Evolutionary conservation across 352 stramenopile genomes (phyloP).

Genomic region (Pythium folliculosum): DNA sequence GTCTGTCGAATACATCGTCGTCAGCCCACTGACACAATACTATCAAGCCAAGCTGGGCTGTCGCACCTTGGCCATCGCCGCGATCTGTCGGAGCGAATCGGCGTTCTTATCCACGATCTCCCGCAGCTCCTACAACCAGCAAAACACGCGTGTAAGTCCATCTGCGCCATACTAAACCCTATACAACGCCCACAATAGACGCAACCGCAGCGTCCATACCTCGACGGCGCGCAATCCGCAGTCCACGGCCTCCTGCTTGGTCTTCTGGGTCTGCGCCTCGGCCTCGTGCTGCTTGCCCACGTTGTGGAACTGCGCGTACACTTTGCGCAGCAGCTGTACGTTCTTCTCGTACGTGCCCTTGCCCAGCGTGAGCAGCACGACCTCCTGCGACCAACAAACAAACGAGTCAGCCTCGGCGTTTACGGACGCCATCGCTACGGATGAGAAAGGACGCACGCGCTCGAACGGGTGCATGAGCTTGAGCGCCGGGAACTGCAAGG

Average conservation of each 20-base stretch:
- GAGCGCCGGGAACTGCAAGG: conserved; percentile 76
- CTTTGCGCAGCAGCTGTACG: conserved; percentile 71
- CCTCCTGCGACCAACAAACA: conserved; percentile 43
- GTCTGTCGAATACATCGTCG: conserved; percentile 33
- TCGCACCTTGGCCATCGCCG: conserved; percentile 33
- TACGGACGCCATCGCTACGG: not conserved
- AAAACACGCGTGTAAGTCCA: too few relatives aligned
- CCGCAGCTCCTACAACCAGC: conserved; percentile 18
- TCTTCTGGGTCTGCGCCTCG: conserved; percentile 66
- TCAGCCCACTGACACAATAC: not conserved
- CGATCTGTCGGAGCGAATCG: conserved; percentile 32
- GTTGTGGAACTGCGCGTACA: conserved; percentile 81
- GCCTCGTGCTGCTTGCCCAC: conserved; percentile 70
- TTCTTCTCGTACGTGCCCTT: conserved; percentile 68
- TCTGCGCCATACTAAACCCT: too few relatives aligned
- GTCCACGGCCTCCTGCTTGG: conserved; percentile 81
- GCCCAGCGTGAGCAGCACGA: conserved; percentile 81
- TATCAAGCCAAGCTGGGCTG: not conserved
- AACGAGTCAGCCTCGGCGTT: not conserved
- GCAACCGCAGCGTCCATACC: conserved; percentile 24
- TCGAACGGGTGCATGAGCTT: conserved; percentile 83
- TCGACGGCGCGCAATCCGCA: conserved; percentile 76
- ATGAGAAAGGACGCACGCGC: conserved; percentile 38
- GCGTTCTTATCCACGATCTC: conserved; percentile 30
- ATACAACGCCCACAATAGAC: too few relatives aligned